phyloP scores from a whole-genome alignment of 2,329 filamentous ascomycete genomes.

The Paraphoma sp. region DNA sequence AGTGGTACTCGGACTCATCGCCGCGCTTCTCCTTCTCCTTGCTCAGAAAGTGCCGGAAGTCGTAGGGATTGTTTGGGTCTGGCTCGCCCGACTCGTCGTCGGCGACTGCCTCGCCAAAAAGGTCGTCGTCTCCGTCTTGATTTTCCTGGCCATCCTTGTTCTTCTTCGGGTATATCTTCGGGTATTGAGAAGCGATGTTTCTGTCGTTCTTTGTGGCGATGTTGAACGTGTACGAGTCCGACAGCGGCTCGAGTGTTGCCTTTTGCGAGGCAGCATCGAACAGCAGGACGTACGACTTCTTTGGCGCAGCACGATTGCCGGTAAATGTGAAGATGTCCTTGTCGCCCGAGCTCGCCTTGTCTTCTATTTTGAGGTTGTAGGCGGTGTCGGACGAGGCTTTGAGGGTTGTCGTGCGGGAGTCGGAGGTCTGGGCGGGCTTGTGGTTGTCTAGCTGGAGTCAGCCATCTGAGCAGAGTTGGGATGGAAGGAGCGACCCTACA shows the following conservation, averaged over 20 bases:
- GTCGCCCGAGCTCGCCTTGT: constrained; percentile 31
- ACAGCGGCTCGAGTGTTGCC: constrained; percentile 82
- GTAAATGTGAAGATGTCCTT: constrained; percentile 50
- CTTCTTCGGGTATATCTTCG: constrained; percentile 63
- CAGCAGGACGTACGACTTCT: constrained; percentile 63
- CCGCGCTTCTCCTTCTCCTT: constrained; percentile 38
- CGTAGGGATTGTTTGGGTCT: constrained; percentile 56
- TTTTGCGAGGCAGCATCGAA: constrained; percentile 77
- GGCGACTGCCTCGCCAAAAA: constrained; percentile 32
- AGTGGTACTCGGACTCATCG: constrained; percentile 39
- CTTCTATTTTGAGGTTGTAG: constrained; percentile 40
- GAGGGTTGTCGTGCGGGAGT: constrained; percentile 36
- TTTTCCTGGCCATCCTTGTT: constrained; percentile 27
- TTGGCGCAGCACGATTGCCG: constrained; percentile 42
- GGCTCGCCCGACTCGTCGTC: constrained; percentile 46
- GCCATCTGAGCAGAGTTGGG: constrained; percentile 9
- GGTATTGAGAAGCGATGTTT: constrained; percentile 70
- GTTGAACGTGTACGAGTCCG: constrained; percentile 89
- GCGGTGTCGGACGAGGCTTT: constrained; percentile 29
- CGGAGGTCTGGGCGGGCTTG: constrained; percentile 48
- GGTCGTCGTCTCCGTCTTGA: constrained; percentile 38
- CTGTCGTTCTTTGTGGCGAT: constrained; percentile 71
- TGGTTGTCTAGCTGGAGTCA: constrained; percentile 50
- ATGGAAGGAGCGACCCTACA: constrained; percentile 27
- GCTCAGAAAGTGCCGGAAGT: constrained; percentile 56